Conservation (phyloP, 106 monocot genomes). For the Triglochin maritima region DNA sequence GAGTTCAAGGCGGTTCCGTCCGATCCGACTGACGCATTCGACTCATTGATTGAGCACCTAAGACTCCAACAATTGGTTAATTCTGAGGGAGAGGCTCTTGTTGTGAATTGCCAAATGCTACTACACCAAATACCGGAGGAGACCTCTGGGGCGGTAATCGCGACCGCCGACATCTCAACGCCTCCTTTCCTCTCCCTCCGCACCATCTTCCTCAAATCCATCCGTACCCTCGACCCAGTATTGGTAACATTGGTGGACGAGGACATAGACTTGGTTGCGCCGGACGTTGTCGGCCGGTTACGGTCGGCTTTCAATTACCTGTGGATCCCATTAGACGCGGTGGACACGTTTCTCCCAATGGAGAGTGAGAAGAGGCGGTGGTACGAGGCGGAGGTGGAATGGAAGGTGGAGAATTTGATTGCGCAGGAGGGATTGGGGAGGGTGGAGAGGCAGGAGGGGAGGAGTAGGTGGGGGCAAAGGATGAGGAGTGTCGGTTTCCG, state of each 20-base stretch:
- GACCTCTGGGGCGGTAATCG: slow-evolving; percentile 6
- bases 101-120: slow-evolving; percentile 90
- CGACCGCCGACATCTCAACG: neutral
- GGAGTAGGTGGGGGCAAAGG: slow-evolving; percentile 60
- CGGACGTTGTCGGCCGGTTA: slow-evolving; percentile 50
- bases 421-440: slow-evolving; percentile 66
- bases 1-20: slow-evolving; percentile 63
- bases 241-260: slow-evolving; percentile 72
- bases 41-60: slow-evolving; percentile 47
- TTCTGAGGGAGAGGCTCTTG: slow-evolving; percentile 51
- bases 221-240: slow-evolving; percentile 49
- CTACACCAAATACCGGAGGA: slow-evolving; percentile 74
- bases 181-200: slow-evolving; percentile 22
- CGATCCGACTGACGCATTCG: slow-evolving; percentile 43
- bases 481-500: slow-evolving; percentile 73
- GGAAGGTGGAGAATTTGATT: slow-evolving; percentile 92
- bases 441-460: slow-evolving; percentile 74
- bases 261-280: slow-evolving; percentile 62
- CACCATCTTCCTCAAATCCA: slow-evolving; percentile 43
- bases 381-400: slow-evolving; percentile 68
- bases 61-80: slow-evolving; percentile 45
- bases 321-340: slow-evolving; percentile 89
- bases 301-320: slow-evolving; percentile 82
- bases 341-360: slow-evolving; percentile 51
- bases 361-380: slow-evolving; percentile 67